Conservation (phyloP, 495 filamentous ascomycete genomes). For the Oidiodendron maius region DNA sequence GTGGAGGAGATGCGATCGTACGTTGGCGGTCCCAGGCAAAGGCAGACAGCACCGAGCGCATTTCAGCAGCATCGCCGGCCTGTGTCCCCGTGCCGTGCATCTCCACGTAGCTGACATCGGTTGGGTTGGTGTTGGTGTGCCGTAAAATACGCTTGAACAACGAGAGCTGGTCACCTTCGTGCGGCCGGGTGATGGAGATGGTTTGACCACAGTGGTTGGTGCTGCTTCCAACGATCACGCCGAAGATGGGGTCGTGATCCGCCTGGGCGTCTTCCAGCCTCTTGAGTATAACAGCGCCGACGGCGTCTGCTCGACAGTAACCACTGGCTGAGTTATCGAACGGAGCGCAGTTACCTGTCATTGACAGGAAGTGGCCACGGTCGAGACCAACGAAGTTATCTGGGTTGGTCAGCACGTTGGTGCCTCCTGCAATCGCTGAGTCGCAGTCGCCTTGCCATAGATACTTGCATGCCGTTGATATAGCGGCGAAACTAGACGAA, state of each 20-base stretch:
- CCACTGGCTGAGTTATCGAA: constrained; percentile 71
- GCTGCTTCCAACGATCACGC: constrained; percentile 39
- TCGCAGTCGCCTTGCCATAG: constrained; percentile 14
- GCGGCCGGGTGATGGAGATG: constrained; percentile 49
- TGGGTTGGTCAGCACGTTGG: constrained; percentile 75
- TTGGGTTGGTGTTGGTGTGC: constrained; percentile 60
- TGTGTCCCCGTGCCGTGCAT: constrained; percentile 87
- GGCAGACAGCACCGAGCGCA: constrained; percentile 66
- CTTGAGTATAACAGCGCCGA: constrained; percentile 68
- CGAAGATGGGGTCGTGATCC: constrained; percentile 70
- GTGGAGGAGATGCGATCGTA: constrained; percentile 62
- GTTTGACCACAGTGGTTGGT: constrained; percentile 75
- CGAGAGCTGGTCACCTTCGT: constrained; percentile 45
- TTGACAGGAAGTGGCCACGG: constrained; percentile 34
- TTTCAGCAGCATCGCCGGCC: constrained; percentile 72
- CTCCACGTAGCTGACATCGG: constrained; percentile 76
- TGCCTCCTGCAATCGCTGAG: constrained; percentile 56
- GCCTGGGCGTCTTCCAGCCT: constrained; percentile 66
- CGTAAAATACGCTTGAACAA: constrained; percentile 65
- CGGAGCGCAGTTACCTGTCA: constrained; percentile 43
- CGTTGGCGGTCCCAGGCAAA: constrained; percentile 60
- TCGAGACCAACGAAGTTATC: constrained; percentile 60
- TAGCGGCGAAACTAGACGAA: constrained; percentile 34
- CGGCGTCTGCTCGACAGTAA: constrained; percentile 70
- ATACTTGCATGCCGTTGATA: constrained; percentile 38